Evolutionary conservation across 192 early-diverging fungal species (phyloP), one percentile per base, ranked within the genome.

Genomic region (Gigaspora rosea): DNA sequence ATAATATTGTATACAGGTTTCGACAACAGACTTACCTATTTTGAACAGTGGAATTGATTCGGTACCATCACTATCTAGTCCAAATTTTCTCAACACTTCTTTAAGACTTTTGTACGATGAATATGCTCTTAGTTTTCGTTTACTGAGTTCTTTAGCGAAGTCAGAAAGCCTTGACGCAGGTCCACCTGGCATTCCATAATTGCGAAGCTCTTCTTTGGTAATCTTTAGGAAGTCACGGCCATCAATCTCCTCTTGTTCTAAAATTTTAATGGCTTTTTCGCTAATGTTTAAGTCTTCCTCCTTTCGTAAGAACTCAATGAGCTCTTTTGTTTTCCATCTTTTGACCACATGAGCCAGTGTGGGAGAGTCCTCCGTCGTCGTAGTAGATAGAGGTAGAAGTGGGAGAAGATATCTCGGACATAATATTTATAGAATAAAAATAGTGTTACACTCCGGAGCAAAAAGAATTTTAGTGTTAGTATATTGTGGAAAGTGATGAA

Each of bases 171-270:
- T 54, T 51, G 47, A 27, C 3, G 68, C 68, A 54, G 48, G 68
- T 8, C 68, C 48, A 70, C 68, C 68, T 22, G 68, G 68, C 68
- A 70, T 70, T 70, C 49, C 36, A 35, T 41, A 70, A 27, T 18
- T 54, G 0, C 49, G 48, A 71, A 71, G 52, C 27, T 71, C 9
- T 71, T 71, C 20, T 54, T 71, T 9, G 9, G 20, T 71, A 27
- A 56, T 54, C 50, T 71, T 35, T 12, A 71, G 50, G 22, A 71
- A 71, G 41, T 61, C 71, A 9, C 12, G 58, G 48, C 71, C 52
- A 3, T 8, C 27, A 59, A 73, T 73, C 16, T 58, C 49, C 20
- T 59, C 16, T 27, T 59, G 59, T 11, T 20, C 1, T 16, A 73
- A 20, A 36, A 73, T 73, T n/a, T 59, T 20, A 2, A 54, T 48